phyloP scores from a whole-genome alignment of 176 grass and related monocot species.

The Phoenix roebelenii region DNA sequence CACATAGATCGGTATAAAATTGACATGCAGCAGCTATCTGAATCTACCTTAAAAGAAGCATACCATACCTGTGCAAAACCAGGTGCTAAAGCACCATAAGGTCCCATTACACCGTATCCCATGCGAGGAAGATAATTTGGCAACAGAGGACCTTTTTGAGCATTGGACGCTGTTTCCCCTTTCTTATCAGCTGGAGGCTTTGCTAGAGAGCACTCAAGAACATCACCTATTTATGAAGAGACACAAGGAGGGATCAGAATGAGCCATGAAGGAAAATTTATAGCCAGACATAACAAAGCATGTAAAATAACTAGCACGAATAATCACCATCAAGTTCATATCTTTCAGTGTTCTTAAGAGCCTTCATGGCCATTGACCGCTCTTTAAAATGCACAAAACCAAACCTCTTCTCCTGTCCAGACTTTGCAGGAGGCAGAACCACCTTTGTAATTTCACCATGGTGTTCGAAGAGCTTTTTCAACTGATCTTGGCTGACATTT shows the following conservation, averaged over 20 bases:
- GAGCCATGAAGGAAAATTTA: neutral
- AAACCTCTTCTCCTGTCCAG: conserved; percentile 76
- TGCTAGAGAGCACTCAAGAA: conserved; percentile 80
- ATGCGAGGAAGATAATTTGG: conserved; percentile 34
- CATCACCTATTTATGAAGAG: conserved; percentile 43
- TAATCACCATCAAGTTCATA: conserved; percentile 75
- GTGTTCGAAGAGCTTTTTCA: conserved; percentile 64
- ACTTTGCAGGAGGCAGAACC: conserved; percentile 67
- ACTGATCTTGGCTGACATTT: conserved; percentile 55
- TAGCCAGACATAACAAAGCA: neutral
- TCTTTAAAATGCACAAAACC: conserved; percentile 97
- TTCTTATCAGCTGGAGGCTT: conserved; percentile 81
- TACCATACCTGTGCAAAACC: conserved; percentile 36
- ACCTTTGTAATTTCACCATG: conserved; percentile 80
- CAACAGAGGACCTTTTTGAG: conserved; percentile 39
- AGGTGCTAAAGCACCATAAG: conserved; percentile 38
- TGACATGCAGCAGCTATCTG: neutral
- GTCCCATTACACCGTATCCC: conserved; percentile 41
- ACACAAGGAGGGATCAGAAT: neutral
- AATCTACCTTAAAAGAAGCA: neutral
- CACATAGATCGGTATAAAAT: neutral
- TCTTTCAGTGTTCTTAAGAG: conserved; percentile 57
- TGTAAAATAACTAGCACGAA: neutral
- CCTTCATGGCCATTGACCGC: conserved; percentile 57
- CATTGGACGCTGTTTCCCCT: conserved; percentile 27